phyloP scores from a whole-genome alignment of 345 rosid genomes.

The Eutrema japonicum region DNA sequence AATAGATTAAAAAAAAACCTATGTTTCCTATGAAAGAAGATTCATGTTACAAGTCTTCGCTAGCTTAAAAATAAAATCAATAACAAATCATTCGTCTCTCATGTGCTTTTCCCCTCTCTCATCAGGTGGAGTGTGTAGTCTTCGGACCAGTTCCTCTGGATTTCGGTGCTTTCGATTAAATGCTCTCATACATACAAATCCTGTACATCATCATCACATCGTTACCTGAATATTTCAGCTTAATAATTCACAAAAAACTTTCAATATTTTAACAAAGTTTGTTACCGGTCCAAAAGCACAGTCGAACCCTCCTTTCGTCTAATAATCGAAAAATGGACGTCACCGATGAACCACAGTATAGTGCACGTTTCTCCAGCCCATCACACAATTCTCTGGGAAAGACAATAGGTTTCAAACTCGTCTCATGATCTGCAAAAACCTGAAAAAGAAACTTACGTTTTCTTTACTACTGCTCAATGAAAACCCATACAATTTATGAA shows the following conservation, averaged over 20 bases:
- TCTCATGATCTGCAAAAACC: conserved; percentile 78
- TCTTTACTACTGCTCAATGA: background rate
- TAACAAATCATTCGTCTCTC: background rate
- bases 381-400: conserved; percentile 50
- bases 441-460: conserved; percentile 15
- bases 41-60: background rate
- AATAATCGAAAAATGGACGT: conserved; percentile 45
- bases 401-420: conserved; percentile 48
- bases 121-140: conserved; percentile 48
- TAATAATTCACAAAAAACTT: background rate
- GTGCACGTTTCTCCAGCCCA: conserved; percentile 43
- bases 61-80: background rate
- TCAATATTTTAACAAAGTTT: background rate
- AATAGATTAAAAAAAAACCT: background rate
- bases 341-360: conserved; percentile 56
- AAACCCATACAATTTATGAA: background rate
- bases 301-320: conserved; percentile 23
- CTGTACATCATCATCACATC: conserved; percentile 37
- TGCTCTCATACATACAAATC: conserved; percentile 64
- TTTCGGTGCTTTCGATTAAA: conserved; percentile 40
- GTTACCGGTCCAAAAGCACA: conserved; percentile 54
- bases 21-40: background rate
- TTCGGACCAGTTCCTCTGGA: conserved; percentile 45
- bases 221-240: background rate
- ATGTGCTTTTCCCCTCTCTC: conserved; percentile 32